These are phyloP conservation scores for Ilyonectria destructans DNA, from an alignment of 2,329 filamentous ascomycete species.

Conservation along the genomic window DNA sequence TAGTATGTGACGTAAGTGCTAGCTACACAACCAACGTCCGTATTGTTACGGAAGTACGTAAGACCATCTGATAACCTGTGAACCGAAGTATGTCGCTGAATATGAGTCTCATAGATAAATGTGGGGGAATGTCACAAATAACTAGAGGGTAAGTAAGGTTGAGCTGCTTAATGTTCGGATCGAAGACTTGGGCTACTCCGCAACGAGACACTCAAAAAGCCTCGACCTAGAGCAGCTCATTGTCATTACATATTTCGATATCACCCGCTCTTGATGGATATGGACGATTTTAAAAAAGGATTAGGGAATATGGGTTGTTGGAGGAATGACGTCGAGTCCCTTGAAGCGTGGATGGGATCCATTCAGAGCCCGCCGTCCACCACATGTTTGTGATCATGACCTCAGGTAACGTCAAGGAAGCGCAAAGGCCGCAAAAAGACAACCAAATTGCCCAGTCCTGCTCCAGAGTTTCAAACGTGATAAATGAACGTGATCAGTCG, in stretches of 20 bases:
- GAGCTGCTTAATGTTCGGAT: neutral
- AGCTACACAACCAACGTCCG: neutral
- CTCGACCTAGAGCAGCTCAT: neutral
- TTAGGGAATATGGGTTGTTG: no score
- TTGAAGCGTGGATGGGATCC: neutral
- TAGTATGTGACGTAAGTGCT: neutral
- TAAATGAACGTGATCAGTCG: constrained; percentile 6
- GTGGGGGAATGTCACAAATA: no score
- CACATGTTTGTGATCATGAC: neutral
- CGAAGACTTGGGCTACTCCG: neutral
- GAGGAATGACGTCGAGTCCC: no score
- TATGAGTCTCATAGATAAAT: no score
- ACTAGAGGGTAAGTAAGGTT: no score
- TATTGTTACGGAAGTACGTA: neutral
- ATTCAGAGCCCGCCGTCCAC: neutral
- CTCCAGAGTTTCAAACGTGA: constrained; percentile 13
- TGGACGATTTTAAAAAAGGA: neutral
- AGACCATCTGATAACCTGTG: neutral
- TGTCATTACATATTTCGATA: neutral
- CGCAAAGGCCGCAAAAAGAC: constrained; percentile 1
- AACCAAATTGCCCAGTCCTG: constrained; percentile 1
- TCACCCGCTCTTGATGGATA: neutral
- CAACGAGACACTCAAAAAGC: neutral
- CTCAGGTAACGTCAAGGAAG: neutral
- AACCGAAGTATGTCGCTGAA: no score